A percentile compares a stretch with the other conserved stretches of the same genome.
phyloP scores from a whole-genome alignment of 345 rosid species.

The Cardamine chenopodiifolia region DNA sequence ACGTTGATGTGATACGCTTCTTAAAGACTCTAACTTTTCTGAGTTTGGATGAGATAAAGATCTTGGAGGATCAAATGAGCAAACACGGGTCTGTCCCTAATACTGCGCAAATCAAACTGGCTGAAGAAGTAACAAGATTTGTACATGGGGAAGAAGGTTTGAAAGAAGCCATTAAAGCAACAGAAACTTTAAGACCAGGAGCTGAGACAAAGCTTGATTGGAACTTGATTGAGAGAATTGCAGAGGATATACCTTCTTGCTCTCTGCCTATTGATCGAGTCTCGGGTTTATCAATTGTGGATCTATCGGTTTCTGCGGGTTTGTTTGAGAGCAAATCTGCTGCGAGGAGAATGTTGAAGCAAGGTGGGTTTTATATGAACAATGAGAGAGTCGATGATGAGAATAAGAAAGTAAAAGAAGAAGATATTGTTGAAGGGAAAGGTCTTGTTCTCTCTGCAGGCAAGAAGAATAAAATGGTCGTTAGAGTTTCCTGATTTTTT shows the following conservation, averaged over 20 bases:
- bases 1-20: conserved; percentile 76
- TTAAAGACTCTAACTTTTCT: conserved; percentile 77
- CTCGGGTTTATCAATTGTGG: conserved; percentile 57
- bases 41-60: conserved; percentile 66
- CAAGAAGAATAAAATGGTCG: conserved; percentile 90
- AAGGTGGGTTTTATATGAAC: conserved; percentile 96
- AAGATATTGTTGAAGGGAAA: conserved; percentile 83
- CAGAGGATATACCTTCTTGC: conserved; percentile 87
- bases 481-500: conserved; percentile 65
- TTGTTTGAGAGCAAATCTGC: conserved; percentile 86
- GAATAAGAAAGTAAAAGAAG: conserved; percentile 63
- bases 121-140: conserved; percentile 87
- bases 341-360: conserved; percentile 80
- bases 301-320: conserved; percentile 77
- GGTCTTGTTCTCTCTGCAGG: conserved; percentile 92
- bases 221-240: conserved; percentile 80
- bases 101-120: conserved; percentile 69
- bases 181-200: conserved; percentile 91
- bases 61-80: conserved; percentile 67
- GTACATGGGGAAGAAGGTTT: conserved; percentile 94
- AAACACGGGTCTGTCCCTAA: conserved; percentile 75
- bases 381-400: conserved; percentile 80
- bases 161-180: conserved; percentile 84
- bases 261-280: conserved; percentile 64
- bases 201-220: conserved; percentile 88